Base-by-base conservation (phyloP, 148 eudicot genomes). In the Fagopyrum homotropicum region DNA sequence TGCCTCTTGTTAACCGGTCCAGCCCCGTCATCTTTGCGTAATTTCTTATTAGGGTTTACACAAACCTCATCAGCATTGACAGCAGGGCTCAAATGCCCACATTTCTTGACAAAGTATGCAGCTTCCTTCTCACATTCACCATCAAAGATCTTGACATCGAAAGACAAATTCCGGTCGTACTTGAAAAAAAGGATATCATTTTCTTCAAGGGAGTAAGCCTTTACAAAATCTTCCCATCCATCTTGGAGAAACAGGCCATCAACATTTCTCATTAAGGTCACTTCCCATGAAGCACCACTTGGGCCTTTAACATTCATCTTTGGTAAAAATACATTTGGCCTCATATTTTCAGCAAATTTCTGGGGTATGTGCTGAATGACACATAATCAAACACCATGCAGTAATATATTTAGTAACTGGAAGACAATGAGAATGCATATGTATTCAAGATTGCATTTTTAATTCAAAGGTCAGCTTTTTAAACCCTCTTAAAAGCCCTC, bases 221-320 rank as follows among this genome's bases (percentile, higher is more conserved):
- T 77, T n/a, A 71, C 76, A 73, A 76, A 80, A 22, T 73, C 82
- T 56, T 68, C 70, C 82, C 80, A 80, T 45, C 82, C 82, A 19
- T 73, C 77, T 77, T 55, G 59, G 61, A 80, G 73, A 51, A 45
- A 73, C 45, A 73, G n/a, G 30, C 19, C 51, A 14, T 48, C 29
- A 15, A 50, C 59, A 8, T 74, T 73, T 40, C 57, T 54, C 19
- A 45, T 35, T 50, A 80, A 35, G 12, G 48, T 40, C 49, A 80
- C 75, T n/a, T 72, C 73, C 79, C 74, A 73, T 17, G 74, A 6
- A 55, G 60, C 56, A 5, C 82, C 76, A 49, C 82, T 63, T 0
- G 79, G 79, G 43, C 82, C 75, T 72, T 46, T 72, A 71, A 80
- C 73, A 54, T 47, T 72, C 55, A 72, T 43, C 51, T 26, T 61